Conservation (phyloP, 345 rosid genomes). For the Camelina hispida region DNA sequence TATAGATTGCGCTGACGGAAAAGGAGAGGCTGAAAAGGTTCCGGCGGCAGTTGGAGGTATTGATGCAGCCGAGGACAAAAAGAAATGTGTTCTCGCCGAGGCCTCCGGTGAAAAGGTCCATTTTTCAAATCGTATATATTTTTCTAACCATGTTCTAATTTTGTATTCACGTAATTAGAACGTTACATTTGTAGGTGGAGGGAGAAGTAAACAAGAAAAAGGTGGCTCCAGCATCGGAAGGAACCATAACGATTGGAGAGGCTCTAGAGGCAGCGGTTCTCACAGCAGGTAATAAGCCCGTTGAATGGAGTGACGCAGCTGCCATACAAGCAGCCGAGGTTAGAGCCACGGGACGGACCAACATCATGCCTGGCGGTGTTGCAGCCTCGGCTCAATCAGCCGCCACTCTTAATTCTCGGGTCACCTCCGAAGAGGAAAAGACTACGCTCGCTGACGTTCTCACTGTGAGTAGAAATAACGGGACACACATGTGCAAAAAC, state of each 20-base stretch:
- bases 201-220: constrained; percentile 25
- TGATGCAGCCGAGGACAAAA: constrained; percentile 48
- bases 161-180: not conserved
- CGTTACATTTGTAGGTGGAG: constrained; percentile 31
- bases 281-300: constrained; percentile 76
- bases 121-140: not conserved
- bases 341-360: constrained; percentile 75
- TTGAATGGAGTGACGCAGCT: constrained; percentile 88
- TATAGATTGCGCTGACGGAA: constrained; percentile 32
- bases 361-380: constrained; percentile 65
- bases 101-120: constrained; percentile 33
- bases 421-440: constrained; percentile 53
- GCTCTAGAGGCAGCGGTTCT: constrained; percentile 77
- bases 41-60: constrained; percentile 46
- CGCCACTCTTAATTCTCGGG: constrained; percentile 67
- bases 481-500: not conserved
- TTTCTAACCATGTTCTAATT: too few species aligned
- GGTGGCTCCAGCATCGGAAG: constrained; percentile 24
- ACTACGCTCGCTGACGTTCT: constrained; percentile 71
- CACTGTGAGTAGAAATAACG: constrained; percentile 46
- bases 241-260: constrained; percentile 67
- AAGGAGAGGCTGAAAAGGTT: constrained; percentile 45
- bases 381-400: constrained; percentile 86
- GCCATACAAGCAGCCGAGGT: constrained; percentile 92
- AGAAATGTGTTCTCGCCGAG: constrained; percentile 35